phyloP scores from a whole-genome alignment of 106 monocot species.

The Gastrodia elata region DNA sequence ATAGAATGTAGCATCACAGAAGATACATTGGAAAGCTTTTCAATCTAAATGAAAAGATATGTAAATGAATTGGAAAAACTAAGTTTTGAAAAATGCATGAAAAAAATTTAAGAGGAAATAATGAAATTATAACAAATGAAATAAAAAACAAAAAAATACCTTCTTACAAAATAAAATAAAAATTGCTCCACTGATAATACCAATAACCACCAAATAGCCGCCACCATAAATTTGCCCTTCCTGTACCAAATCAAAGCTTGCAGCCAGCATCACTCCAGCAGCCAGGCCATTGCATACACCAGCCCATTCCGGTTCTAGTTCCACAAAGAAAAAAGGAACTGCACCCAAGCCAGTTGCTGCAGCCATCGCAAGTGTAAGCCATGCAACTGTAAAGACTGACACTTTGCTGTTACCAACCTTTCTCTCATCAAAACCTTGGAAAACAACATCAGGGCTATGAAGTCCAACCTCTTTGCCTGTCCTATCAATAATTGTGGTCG shows the following conservation, averaged over 20 bases:
- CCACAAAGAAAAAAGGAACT: constrained; percentile 93
- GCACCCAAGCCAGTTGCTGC: constrained; percentile 89
- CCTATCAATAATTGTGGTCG: constrained; percentile 48
- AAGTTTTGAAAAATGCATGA: not conserved
- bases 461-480: constrained; percentile 41
- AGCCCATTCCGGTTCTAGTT: constrained; percentile 90
- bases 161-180: constrained; percentile 98
- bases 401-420: constrained; percentile 35
- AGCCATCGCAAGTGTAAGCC: constrained; percentile 97
- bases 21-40: not conserved
- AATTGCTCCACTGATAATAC: constrained; percentile 71
- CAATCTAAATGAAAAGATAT: not conserved
- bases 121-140: not conserved
- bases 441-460: constrained; percentile 12
- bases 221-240: constrained; percentile 80
- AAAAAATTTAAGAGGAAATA: not conserved
- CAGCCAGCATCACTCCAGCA: constrained; percentile 95
- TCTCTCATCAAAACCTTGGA: constrained; percentile 20
- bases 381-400: constrained; percentile 59
- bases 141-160: constrained; percentile 21
- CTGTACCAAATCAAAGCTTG: constrained; percentile 94
- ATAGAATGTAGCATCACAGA: not conserved
- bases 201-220: constrained; percentile 74
- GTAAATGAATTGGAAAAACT: not conserved
- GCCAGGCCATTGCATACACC: constrained; percentile 95